phyloP scores from a whole-genome alignment of 2,329 filamentous ascomycete species.

The Aotearoamyces nothofagi region DNA sequence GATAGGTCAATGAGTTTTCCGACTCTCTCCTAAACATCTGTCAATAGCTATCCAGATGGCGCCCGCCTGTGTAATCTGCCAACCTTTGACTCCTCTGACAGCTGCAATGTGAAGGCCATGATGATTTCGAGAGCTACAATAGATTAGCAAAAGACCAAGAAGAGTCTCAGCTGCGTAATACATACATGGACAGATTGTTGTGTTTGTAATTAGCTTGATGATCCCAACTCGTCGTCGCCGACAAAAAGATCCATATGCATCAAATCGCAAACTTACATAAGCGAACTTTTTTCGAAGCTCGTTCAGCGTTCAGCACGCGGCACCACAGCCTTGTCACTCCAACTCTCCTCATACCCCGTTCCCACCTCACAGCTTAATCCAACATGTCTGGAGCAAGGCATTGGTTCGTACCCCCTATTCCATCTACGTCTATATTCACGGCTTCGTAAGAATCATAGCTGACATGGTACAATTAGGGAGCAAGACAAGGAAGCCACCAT shows the following conservation, averaged over 20 bases:
- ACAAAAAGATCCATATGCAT: constrained; percentile 3
- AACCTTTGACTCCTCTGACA: constrained; percentile 97
- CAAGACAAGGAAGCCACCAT: constrained; percentile 97
- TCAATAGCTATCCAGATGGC: constrained; percentile 8
- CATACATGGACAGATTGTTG: not conserved
- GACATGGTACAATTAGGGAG: constrained; percentile 42
- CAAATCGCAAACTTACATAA: constrained; percentile 5
- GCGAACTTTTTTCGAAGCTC: constrained; percentile 5
- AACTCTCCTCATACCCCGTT: no score
- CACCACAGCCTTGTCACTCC: no score
- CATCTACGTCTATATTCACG: no score
- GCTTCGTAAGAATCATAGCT: constrained; percentile 7
- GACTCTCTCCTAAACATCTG: constrained; percentile 69
- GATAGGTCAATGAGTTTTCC: constrained; percentile 91
- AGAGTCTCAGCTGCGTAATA: not conserved
- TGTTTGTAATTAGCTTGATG: constrained; percentile 1
- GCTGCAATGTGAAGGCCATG: constrained; percentile 22
- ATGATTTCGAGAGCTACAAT: constrained; percentile 5
- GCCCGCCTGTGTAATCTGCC: constrained; percentile 6
- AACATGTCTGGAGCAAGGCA: constrained; percentile 40
- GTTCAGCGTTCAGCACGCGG: no score
- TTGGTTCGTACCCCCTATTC: constrained; percentile 48
- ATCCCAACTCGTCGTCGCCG: constrained; percentile 7
- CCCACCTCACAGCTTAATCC: no score
- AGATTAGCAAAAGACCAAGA: constrained; percentile 3